Evolutionary conservation across 1,284 basidiomycete species (phyloP).

Genomic region (Hortiboletus rubellus): DNA sequence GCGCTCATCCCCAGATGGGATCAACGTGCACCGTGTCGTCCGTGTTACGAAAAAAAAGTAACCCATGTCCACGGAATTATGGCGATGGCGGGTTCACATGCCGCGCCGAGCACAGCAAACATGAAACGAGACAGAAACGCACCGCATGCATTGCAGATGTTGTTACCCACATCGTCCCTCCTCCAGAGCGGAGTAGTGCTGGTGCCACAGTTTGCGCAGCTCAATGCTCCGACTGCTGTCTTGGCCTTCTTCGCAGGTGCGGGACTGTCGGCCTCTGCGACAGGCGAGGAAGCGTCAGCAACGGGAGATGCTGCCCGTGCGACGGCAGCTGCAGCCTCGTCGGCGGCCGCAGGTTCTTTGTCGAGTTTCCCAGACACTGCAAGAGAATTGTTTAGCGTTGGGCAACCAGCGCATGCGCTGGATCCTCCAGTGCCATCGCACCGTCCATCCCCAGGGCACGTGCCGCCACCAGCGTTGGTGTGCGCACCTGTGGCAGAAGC

Average conservation of each 20-base stretch:
- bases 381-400: conserved; percentile 86
- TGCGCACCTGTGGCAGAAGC: conserved; percentile 33
- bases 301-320: conserved; percentile 23
- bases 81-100: conserved; percentile 25
- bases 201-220: conserved; percentile 90
- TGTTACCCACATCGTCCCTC: conserved; percentile 91
- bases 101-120: conserved; percentile 30
- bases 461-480: conserved; percentile 52
- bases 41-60: conserved; percentile 26
- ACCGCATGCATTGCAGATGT: conserved; percentile 94
- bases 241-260: conserved; percentile 32
- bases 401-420: conserved; percentile 88
- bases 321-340: conserved; percentile 19
- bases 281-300: conserved; percentile 35
- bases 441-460: conserved; percentile 92
- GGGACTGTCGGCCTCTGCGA: conserved; percentile 28
- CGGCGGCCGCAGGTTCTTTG: conserved; percentile 29
- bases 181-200: conserved; percentile 95
- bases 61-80: conserved; percentile 15
- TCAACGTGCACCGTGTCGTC: conserved; percentile 24
- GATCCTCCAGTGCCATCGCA: conserved; percentile 95
- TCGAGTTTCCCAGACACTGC: conserved; percentile 44
- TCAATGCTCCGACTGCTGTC: conserved; percentile 73
- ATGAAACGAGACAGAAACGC: conserved; percentile 44
- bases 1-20: conserved; percentile 22